These are phyloP conservation scores for Eimeria brunetti DNA, from an alignment of 169 alveolate species.

Conservation along the genomic window DNA sequence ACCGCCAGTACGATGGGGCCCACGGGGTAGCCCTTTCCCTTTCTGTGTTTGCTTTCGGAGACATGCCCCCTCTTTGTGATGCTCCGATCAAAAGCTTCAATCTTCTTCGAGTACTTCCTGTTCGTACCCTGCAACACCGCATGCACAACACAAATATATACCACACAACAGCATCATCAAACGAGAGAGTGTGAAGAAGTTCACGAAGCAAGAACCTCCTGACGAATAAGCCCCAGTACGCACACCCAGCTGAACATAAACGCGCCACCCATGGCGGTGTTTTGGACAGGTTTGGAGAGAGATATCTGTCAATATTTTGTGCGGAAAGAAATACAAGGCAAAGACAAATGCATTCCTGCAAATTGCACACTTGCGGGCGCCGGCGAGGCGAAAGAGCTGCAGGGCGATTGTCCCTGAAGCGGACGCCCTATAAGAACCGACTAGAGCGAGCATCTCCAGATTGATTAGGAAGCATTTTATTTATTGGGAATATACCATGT, in stretches of 20 bases:
- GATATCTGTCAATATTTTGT: neutral
- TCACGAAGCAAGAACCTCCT: too few relatives aligned
- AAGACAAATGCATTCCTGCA: neutral
- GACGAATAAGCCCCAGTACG: neutral
- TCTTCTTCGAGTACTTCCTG: slow-evolving; percentile 83
- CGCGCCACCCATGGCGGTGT: neutral
- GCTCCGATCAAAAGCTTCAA: slow-evolving; percentile 85
- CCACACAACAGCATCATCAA: neutral
- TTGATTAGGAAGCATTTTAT: neutral
- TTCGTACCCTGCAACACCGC: slow-evolving; percentile 53
- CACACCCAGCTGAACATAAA: neutral
- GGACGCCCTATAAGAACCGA: neutral
- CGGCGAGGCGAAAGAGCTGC: neutral
- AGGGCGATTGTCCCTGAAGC: neutral
- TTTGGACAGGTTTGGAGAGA: neutral
- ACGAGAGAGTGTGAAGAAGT: neutral
- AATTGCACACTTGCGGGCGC: neutral
- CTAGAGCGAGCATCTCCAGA: neutral
- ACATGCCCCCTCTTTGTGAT: slow-evolving; percentile 84
- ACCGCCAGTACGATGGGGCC: slow-evolving; percentile 89
- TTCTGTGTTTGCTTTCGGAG: slow-evolving; percentile 69
- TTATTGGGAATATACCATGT: neutral
- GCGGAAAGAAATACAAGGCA: neutral
- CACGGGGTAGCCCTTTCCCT: slow-evolving; percentile 85
- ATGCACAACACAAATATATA: neutral